Conservation (phyloP, 208 protist genomes). For the Acanthamoeba sp. region DNA sequence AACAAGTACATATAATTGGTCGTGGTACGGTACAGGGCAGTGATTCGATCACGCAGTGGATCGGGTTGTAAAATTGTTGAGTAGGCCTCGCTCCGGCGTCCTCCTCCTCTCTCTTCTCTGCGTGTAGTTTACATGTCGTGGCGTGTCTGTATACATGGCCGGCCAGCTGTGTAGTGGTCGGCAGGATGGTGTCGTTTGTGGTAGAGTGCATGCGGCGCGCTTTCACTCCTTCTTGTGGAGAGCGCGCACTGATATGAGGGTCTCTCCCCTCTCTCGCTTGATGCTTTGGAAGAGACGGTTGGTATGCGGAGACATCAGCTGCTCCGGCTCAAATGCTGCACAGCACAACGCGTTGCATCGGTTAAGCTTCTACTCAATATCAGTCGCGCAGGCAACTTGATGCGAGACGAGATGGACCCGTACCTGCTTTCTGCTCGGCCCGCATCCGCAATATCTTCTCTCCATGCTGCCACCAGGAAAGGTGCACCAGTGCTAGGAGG, state of each 20-base stretch:
- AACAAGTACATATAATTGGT: too few species aligned
- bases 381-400: not conserved
- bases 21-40: too few species aligned
- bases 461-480: slow-evolving; percentile 35
- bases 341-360: not conserved
- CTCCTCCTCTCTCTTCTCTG: not conserved
- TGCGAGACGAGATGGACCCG: not conserved
- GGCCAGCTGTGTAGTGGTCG: too few species aligned
- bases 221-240: slow-evolving; percentile 23
- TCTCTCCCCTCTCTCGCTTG: slow-evolving; percentile 26
- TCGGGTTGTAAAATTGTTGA: too few species aligned
- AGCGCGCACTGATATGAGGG: not conserved
- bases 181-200: not conserved
- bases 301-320: not conserved
- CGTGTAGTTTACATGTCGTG: not conserved
- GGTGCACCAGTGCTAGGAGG: not conserved
- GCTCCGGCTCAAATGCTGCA: slow-evolving; percentile 26
- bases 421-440: slow-evolving; percentile 20
- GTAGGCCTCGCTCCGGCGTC: not conserved
- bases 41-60: too few species aligned
- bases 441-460: slow-evolving; percentile 13
- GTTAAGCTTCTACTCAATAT: not conserved
- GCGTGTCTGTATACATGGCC: not conserved
- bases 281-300: slow-evolving; percentile 31
- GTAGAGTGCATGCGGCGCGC: not conserved